phyloP scores from a whole-genome alignment of 225 moss, liverwort and hornwort genomes.

The Pleurozium schreberi region DNA sequence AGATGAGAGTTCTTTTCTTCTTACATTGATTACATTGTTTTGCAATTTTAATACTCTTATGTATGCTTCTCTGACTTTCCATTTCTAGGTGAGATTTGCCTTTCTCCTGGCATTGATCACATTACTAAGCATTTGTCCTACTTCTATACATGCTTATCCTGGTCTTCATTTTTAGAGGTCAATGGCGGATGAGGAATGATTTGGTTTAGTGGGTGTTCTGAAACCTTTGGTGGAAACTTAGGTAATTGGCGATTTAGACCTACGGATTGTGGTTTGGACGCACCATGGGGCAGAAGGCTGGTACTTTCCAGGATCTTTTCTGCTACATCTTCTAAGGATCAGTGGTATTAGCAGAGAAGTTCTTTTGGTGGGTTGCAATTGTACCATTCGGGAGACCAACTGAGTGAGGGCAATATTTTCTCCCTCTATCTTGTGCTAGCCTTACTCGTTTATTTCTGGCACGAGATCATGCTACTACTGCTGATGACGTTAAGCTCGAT shows the following conservation, averaged over 20 bases:
- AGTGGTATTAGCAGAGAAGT: not conserved
- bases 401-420: not conserved
- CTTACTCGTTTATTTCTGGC: not conserved
- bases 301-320: not conserved
- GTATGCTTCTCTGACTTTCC: not conserved
- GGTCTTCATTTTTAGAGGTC: not conserved
- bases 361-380: not conserved
- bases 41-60: not conserved
- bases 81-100: not conserved
- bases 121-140: not conserved
- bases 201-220: not conserved
- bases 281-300: not conserved
- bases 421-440: not conserved
- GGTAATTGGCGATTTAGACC: not conserved
- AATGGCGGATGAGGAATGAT: not conserved
- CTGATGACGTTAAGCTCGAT: not conserved
- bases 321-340: not conserved
- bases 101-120: not conserved
- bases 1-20: slow-evolving; percentile 9
- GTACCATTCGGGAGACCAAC: not conserved
- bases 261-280: not conserved
- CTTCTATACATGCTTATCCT: not conserved
- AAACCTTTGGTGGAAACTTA: not conserved
- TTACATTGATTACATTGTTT: not conserved
- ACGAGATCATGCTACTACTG: not conserved